Conservation (phyloP, 1,284 basidiomycete genomes). For the Naganishia liquefaciens region DNA sequence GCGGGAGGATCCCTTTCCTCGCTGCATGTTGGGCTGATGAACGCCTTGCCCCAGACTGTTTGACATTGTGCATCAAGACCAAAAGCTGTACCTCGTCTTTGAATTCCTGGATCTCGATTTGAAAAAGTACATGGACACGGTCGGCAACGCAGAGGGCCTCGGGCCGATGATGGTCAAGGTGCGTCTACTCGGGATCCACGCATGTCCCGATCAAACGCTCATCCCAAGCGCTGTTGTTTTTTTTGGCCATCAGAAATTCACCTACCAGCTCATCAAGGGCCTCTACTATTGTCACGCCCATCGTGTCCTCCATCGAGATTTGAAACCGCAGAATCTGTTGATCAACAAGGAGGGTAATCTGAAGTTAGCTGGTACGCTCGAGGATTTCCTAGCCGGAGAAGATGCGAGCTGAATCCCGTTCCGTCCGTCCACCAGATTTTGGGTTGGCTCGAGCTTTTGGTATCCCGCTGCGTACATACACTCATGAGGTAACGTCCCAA, state of each 20-base stretch:
- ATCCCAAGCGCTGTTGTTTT: too few relatives aligned
- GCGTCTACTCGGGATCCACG: slow-evolving; percentile 59
- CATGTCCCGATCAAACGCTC: not conserved
- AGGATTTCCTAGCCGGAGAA: not conserved
- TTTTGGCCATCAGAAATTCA: slow-evolving; percentile 48
- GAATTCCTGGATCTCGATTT: slow-evolving; percentile 98
- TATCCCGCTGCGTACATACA: slow-evolving; percentile 94
- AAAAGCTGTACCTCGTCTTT: slow-evolving; percentile 97
- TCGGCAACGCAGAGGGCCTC: slow-evolving; percentile 92
- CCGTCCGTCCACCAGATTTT: slow-evolving; percentile 64
- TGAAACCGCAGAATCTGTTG: slow-evolving; percentile 96
- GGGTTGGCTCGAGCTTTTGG: slow-evolving; percentile 92
- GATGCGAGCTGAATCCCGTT: not conserved
- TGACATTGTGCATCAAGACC: slow-evolving; percentile 98
- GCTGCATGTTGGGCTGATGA: not conserved
- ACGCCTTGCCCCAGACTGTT: slow-evolving; percentile 66
- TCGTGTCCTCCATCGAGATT: slow-evolving; percentile 92
- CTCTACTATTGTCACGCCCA: slow-evolving; percentile 99
- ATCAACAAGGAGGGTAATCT: slow-evolving; percentile 97
- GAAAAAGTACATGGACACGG: slow-evolving; percentile 99
- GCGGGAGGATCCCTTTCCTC: not conserved
- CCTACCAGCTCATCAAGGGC: slow-evolving; percentile 91
- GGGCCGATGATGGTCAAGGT: slow-evolving; percentile 88
- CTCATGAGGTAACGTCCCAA: slow-evolving; percentile 73
- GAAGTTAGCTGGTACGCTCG: slow-evolving; percentile 66